Conservation (phyloP, 1,139 yeast genomes). For the Zhuliangozyma parablackwelliae region DNA sequence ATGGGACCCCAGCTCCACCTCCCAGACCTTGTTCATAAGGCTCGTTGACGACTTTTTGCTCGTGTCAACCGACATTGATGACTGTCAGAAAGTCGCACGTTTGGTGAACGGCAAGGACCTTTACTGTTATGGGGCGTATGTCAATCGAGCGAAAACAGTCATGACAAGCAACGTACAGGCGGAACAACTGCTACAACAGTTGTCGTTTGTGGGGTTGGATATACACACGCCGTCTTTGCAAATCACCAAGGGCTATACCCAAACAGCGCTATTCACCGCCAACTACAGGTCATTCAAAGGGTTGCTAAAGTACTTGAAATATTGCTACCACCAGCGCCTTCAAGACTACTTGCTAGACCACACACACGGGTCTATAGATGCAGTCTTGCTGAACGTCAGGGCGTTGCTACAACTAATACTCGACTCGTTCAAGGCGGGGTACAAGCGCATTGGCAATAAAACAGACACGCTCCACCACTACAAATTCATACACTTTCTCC, state of each 20-base stretch:
- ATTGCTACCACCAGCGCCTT: constrained; percentile 11
- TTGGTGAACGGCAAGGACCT: constrained; percentile 32
- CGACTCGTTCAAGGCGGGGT: constrained; percentile 4
- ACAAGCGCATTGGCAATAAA: constrained; percentile 1
- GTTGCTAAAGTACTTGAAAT: constrained; percentile 13
- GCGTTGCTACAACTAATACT: constrained; percentile 7
- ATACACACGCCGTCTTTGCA: constrained; percentile 18
- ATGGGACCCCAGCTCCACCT: constrained; percentile 9
- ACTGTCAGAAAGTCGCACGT: constrained; percentile 16
- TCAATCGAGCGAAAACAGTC: constrained; percentile 55
- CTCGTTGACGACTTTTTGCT: constrained; percentile 85
- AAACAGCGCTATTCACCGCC: constrained; percentile 4
- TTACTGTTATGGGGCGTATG: constrained; percentile 48
- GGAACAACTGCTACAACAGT: neutral
- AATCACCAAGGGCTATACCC: constrained; percentile 7
- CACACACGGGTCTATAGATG: constrained; percentile 3
- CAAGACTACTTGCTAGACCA: constrained; percentile 7
- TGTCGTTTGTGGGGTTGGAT: constrained; percentile 32
- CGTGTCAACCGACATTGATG: constrained; percentile 39
- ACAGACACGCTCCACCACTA: constrained; percentile 6
- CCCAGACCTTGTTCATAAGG: constrained; percentile 41
- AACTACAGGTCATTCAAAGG: constrained; percentile 9
- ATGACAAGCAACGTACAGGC: constrained; percentile 9
- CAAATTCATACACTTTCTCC: constrained; percentile 6
- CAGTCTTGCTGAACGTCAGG: constrained; percentile 6